Evolutionary conservation across 2,329 filamentous ascomycete species (phyloP).

Genomic region (Paecilomyces variotii): DNA sequence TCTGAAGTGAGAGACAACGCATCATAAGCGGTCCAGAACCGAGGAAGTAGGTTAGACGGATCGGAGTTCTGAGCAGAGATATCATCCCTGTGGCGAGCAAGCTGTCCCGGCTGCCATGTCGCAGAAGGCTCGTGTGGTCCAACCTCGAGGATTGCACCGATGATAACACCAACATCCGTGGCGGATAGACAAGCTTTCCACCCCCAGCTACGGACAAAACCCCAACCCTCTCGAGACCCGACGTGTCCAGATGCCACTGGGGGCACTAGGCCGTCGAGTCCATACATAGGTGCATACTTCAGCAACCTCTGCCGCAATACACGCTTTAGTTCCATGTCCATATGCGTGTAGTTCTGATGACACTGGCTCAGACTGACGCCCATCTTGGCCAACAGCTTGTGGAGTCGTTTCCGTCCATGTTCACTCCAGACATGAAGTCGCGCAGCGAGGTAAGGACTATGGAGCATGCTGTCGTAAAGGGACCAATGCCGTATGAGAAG

Average conservation of each 20-base stretch:
- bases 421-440: slow-evolving; percentile 93
- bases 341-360: slow-evolving; percentile 92
- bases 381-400: slow-evolving; percentile 97
- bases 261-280: slow-evolving; percentile 86
- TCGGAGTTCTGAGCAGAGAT: slow-evolving; percentile 16
- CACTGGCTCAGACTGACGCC: slow-evolving; percentile 89
- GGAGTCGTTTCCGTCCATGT: slow-evolving; percentile 73
- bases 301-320: slow-evolving; percentile 76
- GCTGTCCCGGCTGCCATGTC: slow-evolving; percentile 24
- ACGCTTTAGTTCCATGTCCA: slow-evolving; percentile 95
- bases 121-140: slow-evolving; percentile 42
- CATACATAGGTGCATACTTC: slow-evolving; percentile 88
- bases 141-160: slow-evolving; percentile 88
- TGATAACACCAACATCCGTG: slow-evolving; percentile 85
- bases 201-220: slow-evolving; percentile 94
- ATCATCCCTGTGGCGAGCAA: slow-evolving; percentile 15
- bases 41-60: slow-evolving; percentile 29
- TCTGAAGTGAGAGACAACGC: slow-evolving; percentile 42
- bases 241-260: slow-evolving; percentile 63
- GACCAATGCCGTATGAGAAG: slow-evolving; percentile 94
- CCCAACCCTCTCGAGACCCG: slow-evolving; percentile 82
- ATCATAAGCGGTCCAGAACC: slow-evolving; percentile 55
- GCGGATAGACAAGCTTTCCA: slow-evolving; percentile 93
- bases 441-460: slow-evolving; percentile 89
- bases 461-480: slow-evolving; percentile 95